Evolutionary conservation across 352 stramenopile genomes (phyloP), one percentile per base, ranked within the genome.

Genomic region (Globisporangium splendens): DNA sequence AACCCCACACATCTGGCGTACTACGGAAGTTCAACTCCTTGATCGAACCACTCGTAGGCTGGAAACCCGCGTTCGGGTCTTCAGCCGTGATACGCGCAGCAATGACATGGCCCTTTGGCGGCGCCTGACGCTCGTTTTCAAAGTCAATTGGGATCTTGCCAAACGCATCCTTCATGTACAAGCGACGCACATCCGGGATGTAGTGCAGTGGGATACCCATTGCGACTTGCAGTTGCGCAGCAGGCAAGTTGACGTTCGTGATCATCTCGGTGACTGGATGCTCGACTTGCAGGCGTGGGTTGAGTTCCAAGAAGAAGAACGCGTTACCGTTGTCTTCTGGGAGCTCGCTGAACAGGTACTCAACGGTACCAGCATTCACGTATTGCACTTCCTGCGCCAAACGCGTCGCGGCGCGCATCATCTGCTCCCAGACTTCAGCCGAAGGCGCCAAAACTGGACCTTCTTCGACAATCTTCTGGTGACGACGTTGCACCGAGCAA

Each of bases 391-490:
- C 95, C 78, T 99, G 97, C 28, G 97, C 97, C 2, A 99, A 81
- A 7, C 86, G 80, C 14, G 99, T 96, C 17, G 98, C 98, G 3
- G 97, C 96, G 21, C 95, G 75, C 89, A 99, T 98, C 98, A 99
- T 99, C 61, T 98, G 55, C 50, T 89, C 83, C 97, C 97, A 99
- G 17, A 99, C 89, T 35, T 98, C 93, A 0, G 93, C 61, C 7
- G 92, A 93, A 12, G 89, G 78, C 7, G 97, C 97, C 1, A 98
- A 89, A 43, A 98, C 85, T 1, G 98, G 97, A 31, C 83, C 98
- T 84, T 99, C 98, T 81, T 99, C 97, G 57, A 99, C 98, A 66
- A 99, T 99, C 84, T 99, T 99, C 82, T 99, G 98, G 78, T 99
- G 97, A 38, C 98, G 88, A 63, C 98, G 84, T 79, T 99, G 97